Evolutionary conservation across 1,139 yeast species (phyloP), one percentile per base, ranked within the genome.

Genomic region (Yamadazyma blattariae): DNA sequence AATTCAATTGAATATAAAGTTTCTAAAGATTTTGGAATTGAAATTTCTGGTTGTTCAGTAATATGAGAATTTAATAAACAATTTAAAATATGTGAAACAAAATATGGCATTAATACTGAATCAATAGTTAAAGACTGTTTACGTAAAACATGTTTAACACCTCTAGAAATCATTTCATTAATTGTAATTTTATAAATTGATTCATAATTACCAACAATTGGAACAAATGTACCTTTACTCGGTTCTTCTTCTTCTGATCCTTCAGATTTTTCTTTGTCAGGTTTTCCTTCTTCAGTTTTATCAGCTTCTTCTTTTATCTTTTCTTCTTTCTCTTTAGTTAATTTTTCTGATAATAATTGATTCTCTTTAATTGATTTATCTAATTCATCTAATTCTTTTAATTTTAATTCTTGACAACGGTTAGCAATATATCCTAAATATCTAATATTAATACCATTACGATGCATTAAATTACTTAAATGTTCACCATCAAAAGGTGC

Each of bases 361-460:
- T 64, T 62, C 2, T 31, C 47, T 23, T 45, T 42, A 30, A 59
- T 45, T 15, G 45, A 44, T 30, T 50, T 51, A 28, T 54, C 56
- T 23, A 52, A 40, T 21, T 47, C 44, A 27, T 51, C 46, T 30
- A 46, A 38, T 30, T 50, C 56, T n/a, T 53, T 56, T 21, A 56
- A 55, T 40, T 56, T 58, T 44, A 51, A 58, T 3, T 24, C 34
- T 24, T 51, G 36, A 31, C 61, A 58, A 39, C 56, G 51, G 15
- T 54, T 54, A 15, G 80, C 81, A 50, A 82, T 54, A 34, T 59
- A 63, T 42, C 97, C 97, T 51, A 92, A 70, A 54, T 92, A 90
- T 63, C 98, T 83, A 66, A 90, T 57, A 58, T 88, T 90, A 55
- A 92, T 82, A 69, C 98, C 98, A 35, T 71, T 68, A 48, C 76